A percentile compares a stretch with the other conserved stretches of the same genome.
Evolutionary conservation across 331 rosid genomes (phyloP).

Genomic region (Quercus phellos): DNA sequence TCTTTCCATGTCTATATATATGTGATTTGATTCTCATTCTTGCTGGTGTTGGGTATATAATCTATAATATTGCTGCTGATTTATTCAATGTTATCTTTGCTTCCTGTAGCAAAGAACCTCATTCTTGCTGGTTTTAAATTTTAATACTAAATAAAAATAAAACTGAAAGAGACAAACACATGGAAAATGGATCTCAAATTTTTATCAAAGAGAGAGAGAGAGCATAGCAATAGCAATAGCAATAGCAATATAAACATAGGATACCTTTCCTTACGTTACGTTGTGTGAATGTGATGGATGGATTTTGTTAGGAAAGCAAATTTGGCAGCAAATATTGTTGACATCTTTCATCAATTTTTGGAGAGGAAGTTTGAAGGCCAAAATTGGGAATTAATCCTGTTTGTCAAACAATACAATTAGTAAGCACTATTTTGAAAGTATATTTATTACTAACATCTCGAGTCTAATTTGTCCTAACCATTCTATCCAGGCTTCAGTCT

Average conservation of each 20-base stretch:
- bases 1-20: not conserved
- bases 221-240: too few relatives aligned
- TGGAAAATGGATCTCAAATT: too few relatives aligned
- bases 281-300: too few relatives aligned
- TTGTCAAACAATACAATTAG: too few relatives aligned
- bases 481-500: too few relatives aligned
- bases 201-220: too few relatives aligned
- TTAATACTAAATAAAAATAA: constrained; percentile 17
- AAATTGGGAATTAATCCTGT: too few relatives aligned
- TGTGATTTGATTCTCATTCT: not conserved
- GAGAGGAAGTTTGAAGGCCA: constrained; percentile 50
- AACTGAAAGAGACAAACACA: not conserved
- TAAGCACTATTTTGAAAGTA: too few relatives aligned
- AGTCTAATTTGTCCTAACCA: too few relatives aligned
- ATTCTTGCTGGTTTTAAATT: constrained; percentile 56
- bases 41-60: not conserved
- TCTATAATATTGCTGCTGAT: not conserved
- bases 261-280: too few relatives aligned
- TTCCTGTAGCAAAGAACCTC: constrained; percentile 84
- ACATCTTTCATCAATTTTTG: constrained; percentile 84
- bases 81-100: constrained; percentile 1
- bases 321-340: constrained; percentile 71
- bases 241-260: too few relatives aligned
- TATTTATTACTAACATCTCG: too few relatives aligned
- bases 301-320: constrained; percentile 55